Evolutionary conservation across 2,329 filamentous ascomycete species (phyloP).

Genomic region (Xylariaceae sp.): DNA sequence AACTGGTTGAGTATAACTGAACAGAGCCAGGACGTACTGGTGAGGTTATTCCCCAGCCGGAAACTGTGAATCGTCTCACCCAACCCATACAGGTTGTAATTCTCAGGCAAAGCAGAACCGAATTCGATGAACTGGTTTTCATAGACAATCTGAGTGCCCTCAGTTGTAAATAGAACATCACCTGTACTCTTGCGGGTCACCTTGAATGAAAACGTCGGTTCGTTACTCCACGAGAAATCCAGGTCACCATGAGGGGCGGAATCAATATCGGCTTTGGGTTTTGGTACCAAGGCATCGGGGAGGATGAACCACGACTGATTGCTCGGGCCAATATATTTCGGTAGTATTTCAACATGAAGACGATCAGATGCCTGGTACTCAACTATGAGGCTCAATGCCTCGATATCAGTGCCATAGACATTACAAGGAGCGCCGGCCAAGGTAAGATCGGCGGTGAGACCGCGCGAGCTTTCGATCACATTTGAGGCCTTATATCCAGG

Average conservation of each 20-base stretch:
- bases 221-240: conserved; percentile 48
- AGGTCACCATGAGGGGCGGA: conserved; percentile 48
- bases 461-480: conserved; percentile 45
- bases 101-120: conserved; percentile 56
- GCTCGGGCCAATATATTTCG: conserved; percentile 53
- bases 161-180: conserved; percentile 64
- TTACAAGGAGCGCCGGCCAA: conserved; percentile 70
- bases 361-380: conserved; percentile 61
- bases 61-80: conserved; percentile 69
- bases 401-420: conserved; percentile 70
- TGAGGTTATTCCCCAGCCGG: conserved; percentile 67
- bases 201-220: conserved; percentile 62
- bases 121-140: conserved; percentile 78
- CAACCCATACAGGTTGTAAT: conserved; percentile 72
- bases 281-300: conserved; percentile 56
- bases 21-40: conserved; percentile 40
- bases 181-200: conserved; percentile 54
- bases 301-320: conserved; percentile 65
- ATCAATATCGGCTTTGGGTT: conserved; percentile 42
- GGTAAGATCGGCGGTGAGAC: conserved; percentile 63
- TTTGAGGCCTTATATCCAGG: conserved; percentile 64
- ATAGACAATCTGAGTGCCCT: conserved; percentile 60
- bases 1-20: background rate
- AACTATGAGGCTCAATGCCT: conserved; percentile 60
- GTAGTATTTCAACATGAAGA: conserved; percentile 65